These are phyloP conservation scores for Mortierella sp. DNA, from an alignment of 371 early-diverging fungal genomes.

Conservation along the genomic window DNA sequence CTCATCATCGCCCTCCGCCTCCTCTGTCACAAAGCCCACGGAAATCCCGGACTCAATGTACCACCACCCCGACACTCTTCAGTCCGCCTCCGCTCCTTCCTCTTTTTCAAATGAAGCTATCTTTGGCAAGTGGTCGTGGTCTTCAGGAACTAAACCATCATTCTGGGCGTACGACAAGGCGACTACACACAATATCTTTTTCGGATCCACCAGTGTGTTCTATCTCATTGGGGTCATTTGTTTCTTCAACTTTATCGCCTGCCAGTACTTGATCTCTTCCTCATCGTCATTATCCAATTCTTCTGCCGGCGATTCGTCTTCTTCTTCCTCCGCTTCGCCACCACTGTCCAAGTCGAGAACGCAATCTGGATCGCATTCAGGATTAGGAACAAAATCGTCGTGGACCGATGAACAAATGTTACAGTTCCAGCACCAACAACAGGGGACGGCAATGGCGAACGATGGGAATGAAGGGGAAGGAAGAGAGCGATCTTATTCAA, in stretches of 20 bases:
- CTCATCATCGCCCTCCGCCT: background rate
- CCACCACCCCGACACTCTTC: background rate
- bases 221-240: conserved; percentile 35
- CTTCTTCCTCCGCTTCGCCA: background rate
- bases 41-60: background rate
- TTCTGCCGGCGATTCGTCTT: background rate
- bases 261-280: conserved; percentile 15
- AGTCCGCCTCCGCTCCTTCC: background rate
- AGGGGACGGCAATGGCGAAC: background rate
- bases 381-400: background rate
- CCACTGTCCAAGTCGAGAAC: background rate
- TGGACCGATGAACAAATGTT: background rate
- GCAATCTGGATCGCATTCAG: background rate
- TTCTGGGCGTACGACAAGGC: background rate
- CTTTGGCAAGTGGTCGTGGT: background rate
- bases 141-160: background rate
- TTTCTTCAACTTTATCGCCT: conserved; percentile 20
- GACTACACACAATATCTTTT: background rate
- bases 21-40: background rate
- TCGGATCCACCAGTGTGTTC: conserved; percentile 32
- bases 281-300: too few species aligned
- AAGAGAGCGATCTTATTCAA: background rate
- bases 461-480: background rate
- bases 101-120: background rate
- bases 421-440: background rate